phyloP scores from a whole-genome alignment of 495 filamentous ascomycete species.

The Daldinia caldariorum region DNA sequence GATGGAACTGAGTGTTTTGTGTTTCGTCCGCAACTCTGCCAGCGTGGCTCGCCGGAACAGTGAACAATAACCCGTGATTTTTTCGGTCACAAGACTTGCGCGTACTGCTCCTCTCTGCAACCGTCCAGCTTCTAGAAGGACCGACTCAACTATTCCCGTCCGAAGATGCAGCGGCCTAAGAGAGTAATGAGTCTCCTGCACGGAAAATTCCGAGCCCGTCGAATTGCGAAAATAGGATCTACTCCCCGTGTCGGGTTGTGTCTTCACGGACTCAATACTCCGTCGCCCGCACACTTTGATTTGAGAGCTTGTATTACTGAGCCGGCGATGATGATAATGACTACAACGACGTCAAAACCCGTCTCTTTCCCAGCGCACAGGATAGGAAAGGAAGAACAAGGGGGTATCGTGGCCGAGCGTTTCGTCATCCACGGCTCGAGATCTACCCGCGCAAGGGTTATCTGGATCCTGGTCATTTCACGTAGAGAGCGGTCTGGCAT shows the following conservation, averaged over 20 bases:
- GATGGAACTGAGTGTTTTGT: constrained; percentile 43
- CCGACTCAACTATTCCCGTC: constrained; percentile 41
- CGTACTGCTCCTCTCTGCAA: constrained; percentile 37
- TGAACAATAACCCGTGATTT: constrained; percentile 25
- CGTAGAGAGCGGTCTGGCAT: constrained; percentile 37
- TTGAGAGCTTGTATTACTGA: constrained; percentile 15
- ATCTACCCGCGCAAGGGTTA: constrained; percentile 43
- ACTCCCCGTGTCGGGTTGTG: constrained; percentile 12
- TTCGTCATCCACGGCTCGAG: constrained; percentile 46
- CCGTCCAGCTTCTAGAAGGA: constrained; percentile 39
- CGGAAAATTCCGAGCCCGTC: constrained; percentile 6
- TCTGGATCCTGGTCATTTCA: constrained; percentile 27
- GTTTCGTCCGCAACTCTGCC: constrained; percentile 34
- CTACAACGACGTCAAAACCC: constrained; percentile 10
- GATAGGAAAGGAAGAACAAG: constrained; percentile 33
- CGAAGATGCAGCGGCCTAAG: constrained; percentile 24
- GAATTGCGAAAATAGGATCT: constrained; percentile 27
- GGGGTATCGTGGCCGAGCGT: constrained; percentile 42
- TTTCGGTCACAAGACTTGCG: constrained; percentile 37
- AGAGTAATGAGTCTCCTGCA: constrained; percentile 16
- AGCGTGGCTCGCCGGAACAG: constrained; percentile 39
- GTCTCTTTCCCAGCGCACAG: constrained; percentile 22
- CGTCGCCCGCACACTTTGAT: constrained; percentile 23
- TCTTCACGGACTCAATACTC: constrained; percentile 12
- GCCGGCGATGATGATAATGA: constrained; percentile 16